Conservation (phyloP, 2,329 filamentous ascomycete species). For the Allantophomopsis lycopodina region DNA sequence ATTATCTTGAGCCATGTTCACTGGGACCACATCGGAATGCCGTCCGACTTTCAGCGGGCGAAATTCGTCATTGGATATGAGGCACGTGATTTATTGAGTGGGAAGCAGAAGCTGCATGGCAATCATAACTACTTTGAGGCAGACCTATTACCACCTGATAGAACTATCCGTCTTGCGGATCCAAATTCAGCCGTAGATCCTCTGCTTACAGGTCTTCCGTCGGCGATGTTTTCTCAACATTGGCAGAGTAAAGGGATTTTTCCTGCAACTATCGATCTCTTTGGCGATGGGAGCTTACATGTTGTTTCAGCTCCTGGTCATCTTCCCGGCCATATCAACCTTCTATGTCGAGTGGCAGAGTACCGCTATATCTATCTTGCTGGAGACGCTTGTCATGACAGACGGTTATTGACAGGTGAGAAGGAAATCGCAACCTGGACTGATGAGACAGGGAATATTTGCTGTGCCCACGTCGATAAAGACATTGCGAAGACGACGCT, state of each 20-base stretch:
- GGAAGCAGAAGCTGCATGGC: background rate
- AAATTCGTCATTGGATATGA: constrained; percentile 32
- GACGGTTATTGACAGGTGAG: constrained; percentile 31
- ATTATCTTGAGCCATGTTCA: constrained; percentile 34
- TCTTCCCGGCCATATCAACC: constrained; percentile 33
- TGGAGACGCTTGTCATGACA: constrained; percentile 38
- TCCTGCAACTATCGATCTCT: constrained; percentile 28
- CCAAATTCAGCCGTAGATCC: constrained; percentile 15
- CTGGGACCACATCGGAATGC: constrained; percentile 41
- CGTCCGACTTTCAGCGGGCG: constrained; percentile 30
- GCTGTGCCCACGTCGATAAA: constrained; percentile 20
- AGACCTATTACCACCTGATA: background rate
- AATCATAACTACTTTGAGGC: background rate
- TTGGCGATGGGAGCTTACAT: constrained; percentile 28
- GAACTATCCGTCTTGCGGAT: constrained; percentile 19
- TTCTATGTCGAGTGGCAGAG: constrained; percentile 24
- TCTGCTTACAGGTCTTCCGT: constrained; percentile 4
- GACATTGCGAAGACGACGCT: constrained; percentile 20
- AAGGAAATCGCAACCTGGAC: constrained; percentile 34
- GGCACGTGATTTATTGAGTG: constrained; percentile 15
- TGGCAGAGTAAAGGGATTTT: constrained; percentile 30
- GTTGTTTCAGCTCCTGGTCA: constrained; percentile 35
- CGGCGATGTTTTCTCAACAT: too few relatives aligned
- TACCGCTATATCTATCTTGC: constrained; percentile 30
- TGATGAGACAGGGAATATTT: constrained; percentile 24